phyloP scores from a whole-genome alignment of 345 rosid species.

The Sisymbrium altissimum region DNA sequence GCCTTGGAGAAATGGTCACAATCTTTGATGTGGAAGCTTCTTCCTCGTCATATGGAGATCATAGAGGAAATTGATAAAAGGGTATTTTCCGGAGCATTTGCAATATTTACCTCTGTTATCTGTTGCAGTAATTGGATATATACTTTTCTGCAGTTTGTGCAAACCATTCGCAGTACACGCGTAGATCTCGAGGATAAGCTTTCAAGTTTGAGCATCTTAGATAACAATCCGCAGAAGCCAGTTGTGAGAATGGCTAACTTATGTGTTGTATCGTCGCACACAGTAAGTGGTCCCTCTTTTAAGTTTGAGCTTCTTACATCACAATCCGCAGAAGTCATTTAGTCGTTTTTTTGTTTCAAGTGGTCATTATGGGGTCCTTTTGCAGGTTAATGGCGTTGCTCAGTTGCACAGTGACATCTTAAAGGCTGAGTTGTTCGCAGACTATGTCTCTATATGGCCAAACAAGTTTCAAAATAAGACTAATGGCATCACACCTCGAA shows the following conservation, averaged over 20 bases:
- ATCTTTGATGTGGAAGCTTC: slow-evolving; percentile 88
- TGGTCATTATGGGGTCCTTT: slow-evolving; percentile 20
- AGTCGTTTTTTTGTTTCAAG: slow-evolving; percentile 4
- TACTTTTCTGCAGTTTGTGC: slow-evolving; percentile 57
- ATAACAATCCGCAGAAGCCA: slow-evolving; percentile 79
- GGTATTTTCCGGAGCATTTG: slow-evolving; percentile 40
- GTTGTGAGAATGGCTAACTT: slow-evolving; percentile 98
- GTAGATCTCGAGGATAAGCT: slow-evolving; percentile 81
- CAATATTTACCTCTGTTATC: not conserved
- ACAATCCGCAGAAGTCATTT: not conserved
- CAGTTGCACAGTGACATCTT: slow-evolving; percentile 93
- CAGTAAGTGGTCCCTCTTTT: slow-evolving; percentile 46
- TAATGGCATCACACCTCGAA: slow-evolving; percentile 94
- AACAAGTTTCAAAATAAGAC: slow-evolving; percentile 93
- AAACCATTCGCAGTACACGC: slow-evolving; percentile 46
- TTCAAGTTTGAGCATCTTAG: slow-evolving; percentile 71
- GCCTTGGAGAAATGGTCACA: slow-evolving; percentile 99
- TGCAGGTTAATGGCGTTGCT: slow-evolving; percentile 97
- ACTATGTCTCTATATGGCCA: slow-evolving; percentile 93
- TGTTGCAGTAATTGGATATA: slow-evolving; percentile 12
- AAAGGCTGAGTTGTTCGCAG: slow-evolving; percentile 81
- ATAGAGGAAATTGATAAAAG: slow-evolving; percentile 89
- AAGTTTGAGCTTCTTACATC: not conserved
- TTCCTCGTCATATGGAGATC: slow-evolving; percentile 99
- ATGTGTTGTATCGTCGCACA: slow-evolving; percentile 85